Evolutionary conservation across 148 eudicot genomes (phyloP).

Genomic region (Bassia scoparia): DNA sequence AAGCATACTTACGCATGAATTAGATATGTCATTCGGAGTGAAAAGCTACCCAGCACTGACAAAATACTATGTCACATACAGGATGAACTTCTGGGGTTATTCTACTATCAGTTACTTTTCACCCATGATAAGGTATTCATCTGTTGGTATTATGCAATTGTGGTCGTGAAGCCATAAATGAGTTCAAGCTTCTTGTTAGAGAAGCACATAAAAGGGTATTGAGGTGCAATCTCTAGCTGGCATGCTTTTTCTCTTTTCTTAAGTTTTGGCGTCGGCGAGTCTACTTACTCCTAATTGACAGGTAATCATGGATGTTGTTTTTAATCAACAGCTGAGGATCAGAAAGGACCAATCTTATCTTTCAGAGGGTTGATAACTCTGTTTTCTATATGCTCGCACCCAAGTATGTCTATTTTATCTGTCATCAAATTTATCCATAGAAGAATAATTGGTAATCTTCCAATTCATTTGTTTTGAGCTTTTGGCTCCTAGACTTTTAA

Average conservation of each 20-base stretch:
- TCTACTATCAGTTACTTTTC: conserved; percentile 87
- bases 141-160: conserved; percentile 57
- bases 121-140: conserved; percentile 91
- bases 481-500: background rate
- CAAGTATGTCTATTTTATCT: conserved; percentile 41
- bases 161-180: conserved; percentile 84
- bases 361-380: conserved; percentile 96
- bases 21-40: no score
- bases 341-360: conserved; percentile 82
- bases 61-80: conserved; percentile 30
- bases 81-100: conserved; percentile 98
- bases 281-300: conserved; percentile 35
- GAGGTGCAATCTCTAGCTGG: conserved; percentile 52
- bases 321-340: conserved; percentile 99
- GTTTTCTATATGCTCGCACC: conserved; percentile 96
- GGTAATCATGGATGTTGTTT: conserved; percentile 99
- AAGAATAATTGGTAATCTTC: background rate
- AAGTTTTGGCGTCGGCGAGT: conserved; percentile 7
- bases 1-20: no score
- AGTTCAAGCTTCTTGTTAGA: conserved; percentile 88
- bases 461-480: background rate
- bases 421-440: background rate
- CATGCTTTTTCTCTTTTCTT: conserved; percentile 10
- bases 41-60: no score
- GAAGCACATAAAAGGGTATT: conserved; percentile 95